phyloP scores from a whole-genome alignment of 495 filamentous ascomycete genomes.

The Lepraria neglecta region DNA sequence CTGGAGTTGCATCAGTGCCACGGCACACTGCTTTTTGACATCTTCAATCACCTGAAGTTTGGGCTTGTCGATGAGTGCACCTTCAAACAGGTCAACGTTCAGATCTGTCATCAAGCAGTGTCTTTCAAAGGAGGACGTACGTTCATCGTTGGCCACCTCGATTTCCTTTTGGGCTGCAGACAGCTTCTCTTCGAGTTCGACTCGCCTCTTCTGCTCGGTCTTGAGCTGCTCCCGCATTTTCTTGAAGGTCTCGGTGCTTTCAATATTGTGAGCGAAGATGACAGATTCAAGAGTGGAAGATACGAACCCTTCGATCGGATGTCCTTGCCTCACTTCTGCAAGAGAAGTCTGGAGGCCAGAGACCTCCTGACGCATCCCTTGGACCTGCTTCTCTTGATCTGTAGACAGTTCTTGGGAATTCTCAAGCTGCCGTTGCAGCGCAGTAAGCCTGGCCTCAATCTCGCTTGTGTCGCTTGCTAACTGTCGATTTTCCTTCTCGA shows the following conservation, averaged over 20 bases:
- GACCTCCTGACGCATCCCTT: slow-evolving; percentile 16
- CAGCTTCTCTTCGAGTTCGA: slow-evolving; percentile 39
- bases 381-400: slow-evolving; percentile 8
- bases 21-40: slow-evolving; percentile 41
- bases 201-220: slow-evolving; percentile 37
- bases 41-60: slow-evolving; percentile 44
- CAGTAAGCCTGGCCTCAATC: slow-evolving; percentile 9
- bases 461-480: slow-evolving; percentile 9
- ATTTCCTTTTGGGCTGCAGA: slow-evolving; percentile 36
- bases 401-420: slow-evolving; percentile 11
- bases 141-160: slow-evolving; percentile 37
- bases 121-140: slow-evolving; percentile 32
- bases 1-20: slow-evolving; percentile 43
- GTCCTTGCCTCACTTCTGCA: slow-evolving; percentile 19
- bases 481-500: slow-evolving; percentile 22
- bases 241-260: slow-evolving; percentile 41
- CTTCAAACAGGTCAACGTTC: slow-evolving; percentile 34
- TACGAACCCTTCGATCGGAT: slow-evolving; percentile 24
- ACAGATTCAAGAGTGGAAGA: not conserved
- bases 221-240: slow-evolving; percentile 44
- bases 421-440: slow-evolving; percentile 21
- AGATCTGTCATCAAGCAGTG: slow-evolving; percentile 13
- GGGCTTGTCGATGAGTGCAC: slow-evolving; percentile 43
- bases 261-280: slow-evolving; percentile 16
- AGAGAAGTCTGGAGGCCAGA: slow-evolving; percentile 20